A percentile compares a stretch with the other conserved stretches of the same genome.
These are phyloP conservation scores for Grigorovia transvaalensis DNA, from an alignment of 805 yeast genomes.

Conservation along the genomic window DNA sequence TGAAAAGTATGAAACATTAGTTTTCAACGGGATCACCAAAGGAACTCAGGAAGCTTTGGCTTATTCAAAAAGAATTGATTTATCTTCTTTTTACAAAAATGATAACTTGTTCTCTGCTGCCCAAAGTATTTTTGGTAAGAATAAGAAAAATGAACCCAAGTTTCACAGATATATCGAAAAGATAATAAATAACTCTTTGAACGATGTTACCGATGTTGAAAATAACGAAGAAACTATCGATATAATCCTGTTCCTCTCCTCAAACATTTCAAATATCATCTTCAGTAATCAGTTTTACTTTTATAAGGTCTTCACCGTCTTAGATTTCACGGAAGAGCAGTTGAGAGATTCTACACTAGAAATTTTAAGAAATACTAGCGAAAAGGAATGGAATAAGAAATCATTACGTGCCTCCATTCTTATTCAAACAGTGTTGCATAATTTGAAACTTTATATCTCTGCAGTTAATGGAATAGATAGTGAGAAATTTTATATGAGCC, in stretches of 20 bases:
- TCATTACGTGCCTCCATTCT: slow-evolving; percentile 3
- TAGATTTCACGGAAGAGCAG: slow-evolving; percentile 19
- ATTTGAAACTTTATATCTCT: slow-evolving; percentile 7
- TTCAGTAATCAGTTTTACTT: slow-evolving; percentile 18
- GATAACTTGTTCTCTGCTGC: slow-evolving; percentile 9
- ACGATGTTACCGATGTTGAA: slow-evolving; percentile 5
- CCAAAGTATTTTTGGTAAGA: slow-evolving; percentile 11
- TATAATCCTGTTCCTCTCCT: slow-evolving; percentile 13
- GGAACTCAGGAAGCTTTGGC: slow-evolving; percentile 48
- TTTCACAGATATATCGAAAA: slow-evolving; percentile 10
- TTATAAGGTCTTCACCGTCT: slow-evolving; percentile 9
- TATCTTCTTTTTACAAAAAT: slow-evolving; percentile 5
- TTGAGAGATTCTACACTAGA: slow-evolving; percentile 17
- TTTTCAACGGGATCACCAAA: slow-evolving; percentile 53
- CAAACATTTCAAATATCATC: slow-evolving; percentile 13
- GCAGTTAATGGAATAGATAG: slow-evolving; percentile 10
- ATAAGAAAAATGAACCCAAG: slow-evolving; percentile 13
- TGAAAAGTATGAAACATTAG: slow-evolving; percentile 60
- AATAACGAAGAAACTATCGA: slow-evolving; percentile 6
- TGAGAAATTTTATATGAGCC: slow-evolving; percentile 8
- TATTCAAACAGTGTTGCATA: slow-evolving; percentile 9
- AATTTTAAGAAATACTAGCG: not conserved
- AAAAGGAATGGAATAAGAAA: not conserved
- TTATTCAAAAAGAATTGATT: slow-evolving; percentile 23
- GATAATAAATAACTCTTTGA: slow-evolving; percentile 7